Percentiles rank a stretch among this genome's conserved stretches.
These are phyloP conservation scores for Glycine soja DNA, from an alignment of 306 rosid genomes.

Conservation along the genomic window DNA sequence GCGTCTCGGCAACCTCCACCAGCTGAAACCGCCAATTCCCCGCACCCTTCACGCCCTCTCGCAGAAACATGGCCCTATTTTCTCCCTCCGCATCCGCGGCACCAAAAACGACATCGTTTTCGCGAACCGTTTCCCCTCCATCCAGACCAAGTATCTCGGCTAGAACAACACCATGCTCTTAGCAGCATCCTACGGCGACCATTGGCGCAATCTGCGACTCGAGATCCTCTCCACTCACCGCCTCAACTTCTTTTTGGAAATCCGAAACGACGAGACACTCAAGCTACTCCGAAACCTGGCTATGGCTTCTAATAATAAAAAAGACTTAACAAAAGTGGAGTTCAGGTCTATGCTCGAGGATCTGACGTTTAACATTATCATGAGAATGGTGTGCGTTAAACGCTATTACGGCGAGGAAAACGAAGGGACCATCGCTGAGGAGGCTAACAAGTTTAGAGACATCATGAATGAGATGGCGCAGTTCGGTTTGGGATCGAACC, in stretches of 20 bases:
- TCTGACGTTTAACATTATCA: slow-evolving; percentile 62
- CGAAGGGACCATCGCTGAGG: slow-evolving; percentile 47
- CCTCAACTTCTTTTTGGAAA: slow-evolving; percentile 49
- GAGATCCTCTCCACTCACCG: slow-evolving; percentile 69
- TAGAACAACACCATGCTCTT: slow-evolving; percentile 55
- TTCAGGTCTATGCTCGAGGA: slow-evolving; percentile 49
- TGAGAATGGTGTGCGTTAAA: slow-evolving; percentile 80
- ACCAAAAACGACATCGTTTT: slow-evolving; percentile 67
- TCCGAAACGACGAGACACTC: slow-evolving; percentile 60
- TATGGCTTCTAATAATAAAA: background rate
- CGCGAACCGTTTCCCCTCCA: slow-evolving; percentile 56
- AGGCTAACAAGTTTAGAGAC: slow-evolving; percentile 58
- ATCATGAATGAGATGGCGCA: slow-evolving; percentile 38
- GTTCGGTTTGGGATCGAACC: slow-evolving; percentile 37
- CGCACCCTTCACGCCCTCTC: slow-evolving; percentile 51
- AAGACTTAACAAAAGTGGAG: slow-evolving; percentile 49
- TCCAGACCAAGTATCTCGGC: slow-evolving; percentile 50
- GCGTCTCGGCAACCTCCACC: slow-evolving; percentile 71
- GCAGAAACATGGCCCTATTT: slow-evolving; percentile 52
- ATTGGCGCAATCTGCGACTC: too few species aligned
- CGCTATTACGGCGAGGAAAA: slow-evolving; percentile 61
- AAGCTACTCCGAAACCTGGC: slow-evolving; percentile 49
- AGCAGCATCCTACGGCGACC: too few species aligned
- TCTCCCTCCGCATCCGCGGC: slow-evolving; percentile 55
- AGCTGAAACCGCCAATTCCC: slow-evolving; percentile 50